These are phyloP conservation scores for Kalanchoe fedtschenkoi DNA, from an alignment of 164 flowering plant species.

Conservation along the genomic window DNA sequence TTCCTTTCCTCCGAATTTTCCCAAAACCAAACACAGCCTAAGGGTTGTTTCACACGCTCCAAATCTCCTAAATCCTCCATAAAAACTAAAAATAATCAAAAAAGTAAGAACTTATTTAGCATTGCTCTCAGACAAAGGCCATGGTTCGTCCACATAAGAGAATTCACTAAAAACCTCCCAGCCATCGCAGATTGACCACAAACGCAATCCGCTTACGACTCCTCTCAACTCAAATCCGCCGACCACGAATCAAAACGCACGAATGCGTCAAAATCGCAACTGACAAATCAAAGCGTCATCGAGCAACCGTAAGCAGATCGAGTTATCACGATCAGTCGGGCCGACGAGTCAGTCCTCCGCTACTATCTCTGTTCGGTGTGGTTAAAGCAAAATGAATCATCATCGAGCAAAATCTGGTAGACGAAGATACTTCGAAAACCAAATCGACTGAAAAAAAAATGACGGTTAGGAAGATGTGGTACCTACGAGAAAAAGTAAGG, in stretches of 20 bases:
- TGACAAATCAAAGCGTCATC: not conserved
- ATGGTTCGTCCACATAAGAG: not conserved
- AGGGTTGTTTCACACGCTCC: no score
- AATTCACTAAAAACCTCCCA: not conserved
- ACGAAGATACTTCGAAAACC: no score
- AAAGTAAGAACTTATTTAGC: no score
- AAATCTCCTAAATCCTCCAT: no score
- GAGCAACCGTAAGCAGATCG: not conserved
- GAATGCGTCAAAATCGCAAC: not conserved
- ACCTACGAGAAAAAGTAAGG: not conserved
- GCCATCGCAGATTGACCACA: not conserved
- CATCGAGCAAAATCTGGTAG: conserved; percentile 1
- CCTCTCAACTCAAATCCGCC: not conserved
- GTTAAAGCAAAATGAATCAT: conserved; percentile 2
- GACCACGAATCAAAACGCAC: not conserved
- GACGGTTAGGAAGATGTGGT: not conserved
- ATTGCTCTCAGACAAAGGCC: conserved; percentile 3
- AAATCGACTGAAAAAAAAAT: no score
- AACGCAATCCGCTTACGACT: not conserved
- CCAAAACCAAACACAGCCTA: no score
- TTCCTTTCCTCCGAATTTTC: no score
- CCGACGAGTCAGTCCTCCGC: not conserved
- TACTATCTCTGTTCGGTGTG: not conserved
- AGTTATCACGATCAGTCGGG: not conserved
- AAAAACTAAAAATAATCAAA: no score